Evolutionary conservation across 2,329 filamentous ascomycete species (phyloP), one percentile per base, ranked within the genome.

Genomic region (Colletotrichum liriopes): DNA sequence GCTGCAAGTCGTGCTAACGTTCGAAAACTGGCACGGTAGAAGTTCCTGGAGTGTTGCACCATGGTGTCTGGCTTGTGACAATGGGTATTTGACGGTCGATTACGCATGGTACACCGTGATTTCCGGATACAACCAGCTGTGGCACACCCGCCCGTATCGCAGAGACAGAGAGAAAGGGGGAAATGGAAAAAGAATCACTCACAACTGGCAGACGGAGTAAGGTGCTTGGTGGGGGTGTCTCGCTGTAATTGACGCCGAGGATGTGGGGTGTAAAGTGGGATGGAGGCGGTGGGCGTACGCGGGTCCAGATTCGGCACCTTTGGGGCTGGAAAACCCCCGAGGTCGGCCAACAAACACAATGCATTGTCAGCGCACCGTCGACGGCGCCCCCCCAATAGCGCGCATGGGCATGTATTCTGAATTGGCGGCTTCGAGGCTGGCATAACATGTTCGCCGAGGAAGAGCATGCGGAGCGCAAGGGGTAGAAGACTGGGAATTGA

Each of bases 241-340:
- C 79, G 79, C 78, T 79, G 73, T 74, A 78, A 78, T 77, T 72
- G 26, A 74, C n/a, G 41, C 79, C 79, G 79, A 80, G 74, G 51
- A 47, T 35, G 59, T 55, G 74, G 71, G 74, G 75, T 74, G 73
- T 20, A n/a, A 29, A 35, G 55, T 20, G 54, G 65, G 58, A 39
- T n/a, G 29, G 29, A 9, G 43, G 1, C 43, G 20, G 43, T 47
- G 43, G 43, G 29, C 43, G 43, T 23, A 49, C 41, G n/a, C 32
- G 58, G 49, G 65, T 67, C 32, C 47, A 52, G 5, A 8, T 12
- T 51, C 55, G 35, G 35, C 14, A 58, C 47, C 47, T 49, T 9
- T 4, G n/a, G 18, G n/a, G 6, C 20, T 20, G 54, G 32, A 56
- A 39, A 18, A 55, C 9, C 18, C 18, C 29, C 35, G 35, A 43